Evolutionary conservation across 371 early-diverging fungal species (phyloP).

Genomic region (Actinomortierella wolfii): DNA sequence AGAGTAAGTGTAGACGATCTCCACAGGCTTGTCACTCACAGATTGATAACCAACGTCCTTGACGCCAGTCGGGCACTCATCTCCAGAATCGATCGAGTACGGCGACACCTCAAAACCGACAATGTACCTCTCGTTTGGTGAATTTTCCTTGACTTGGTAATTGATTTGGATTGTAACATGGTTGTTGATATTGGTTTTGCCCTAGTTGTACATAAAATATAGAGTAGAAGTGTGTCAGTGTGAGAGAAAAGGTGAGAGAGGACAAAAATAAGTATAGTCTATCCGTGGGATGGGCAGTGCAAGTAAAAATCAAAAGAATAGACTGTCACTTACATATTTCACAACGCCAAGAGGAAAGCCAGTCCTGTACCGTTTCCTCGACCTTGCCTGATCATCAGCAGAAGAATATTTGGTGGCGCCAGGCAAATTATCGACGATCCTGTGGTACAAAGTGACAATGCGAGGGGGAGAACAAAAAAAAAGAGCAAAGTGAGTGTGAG

Average conservation of each 20-base stretch:
- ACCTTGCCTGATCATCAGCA: slow-evolving; percentile 19
- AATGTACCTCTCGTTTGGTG: slow-evolving; percentile 49
- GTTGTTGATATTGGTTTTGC: slow-evolving; percentile 58
- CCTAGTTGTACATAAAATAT: neutral
- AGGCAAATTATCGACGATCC: slow-evolving; percentile 70
- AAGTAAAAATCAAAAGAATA: neutral
- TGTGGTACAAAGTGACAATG: slow-evolving; percentile 7
- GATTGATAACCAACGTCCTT: slow-evolving; percentile 42
- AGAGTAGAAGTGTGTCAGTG: neutral
- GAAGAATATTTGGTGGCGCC: slow-evolving; percentile 53
- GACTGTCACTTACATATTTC: slow-evolving; percentile 17
- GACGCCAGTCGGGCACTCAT: slow-evolving; percentile 32
- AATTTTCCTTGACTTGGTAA: slow-evolving; percentile 51
- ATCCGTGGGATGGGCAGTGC: neutral
- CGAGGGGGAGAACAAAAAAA: neutral
- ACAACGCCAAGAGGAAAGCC: slow-evolving; percentile 58
- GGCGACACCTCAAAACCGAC: slow-evolving; percentile 70
- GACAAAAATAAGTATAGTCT: too few species aligned
- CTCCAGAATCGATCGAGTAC: slow-evolving; percentile 49
- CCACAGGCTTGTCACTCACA: slow-evolving; percentile 39
- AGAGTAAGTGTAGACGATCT: slow-evolving; percentile 63
- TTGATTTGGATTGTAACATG: slow-evolving; percentile 57
- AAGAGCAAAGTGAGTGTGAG: neutral
- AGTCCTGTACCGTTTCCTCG: slow-evolving; percentile 51
- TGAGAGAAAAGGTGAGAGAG: too few species aligned